A percentile compares a stretch with the other conserved stretches of the same genome.
These are phyloP conservation scores for Retiboletus flavoniger DNA, from an alignment of 1,284 basidiomycete species.

Conservation along the genomic window DNA sequence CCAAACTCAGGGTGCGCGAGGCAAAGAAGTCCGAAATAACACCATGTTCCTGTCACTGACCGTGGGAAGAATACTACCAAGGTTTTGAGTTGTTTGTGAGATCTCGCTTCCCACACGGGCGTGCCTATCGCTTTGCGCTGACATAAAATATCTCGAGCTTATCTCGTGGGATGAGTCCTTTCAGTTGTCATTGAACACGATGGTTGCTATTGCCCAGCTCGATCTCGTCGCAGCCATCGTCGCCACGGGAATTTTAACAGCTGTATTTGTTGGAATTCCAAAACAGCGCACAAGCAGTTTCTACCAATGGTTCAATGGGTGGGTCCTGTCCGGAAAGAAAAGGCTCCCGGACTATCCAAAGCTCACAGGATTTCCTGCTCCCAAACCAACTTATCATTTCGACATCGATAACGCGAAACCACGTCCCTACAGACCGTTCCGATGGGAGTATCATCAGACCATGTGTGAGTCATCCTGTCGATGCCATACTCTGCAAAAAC, in stretches of 20 bases:
- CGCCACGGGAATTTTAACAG: slow-evolving; percentile 5
- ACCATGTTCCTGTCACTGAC: neutral
- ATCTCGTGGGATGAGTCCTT: neutral
- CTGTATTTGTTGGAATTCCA: neutral
- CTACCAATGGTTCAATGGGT: slow-evolving; percentile 11
- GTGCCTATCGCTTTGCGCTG: neutral
- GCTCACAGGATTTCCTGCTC: slow-evolving; percentile 43
- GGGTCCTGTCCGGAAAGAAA: slow-evolving; percentile 3
- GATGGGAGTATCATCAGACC: slow-evolving; percentile 53
- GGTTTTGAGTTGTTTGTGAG: neutral
- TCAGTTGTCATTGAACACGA: slow-evolving; percentile 5
- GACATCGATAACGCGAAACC: slow-evolving; percentile 42
- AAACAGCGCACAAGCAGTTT: neutral
- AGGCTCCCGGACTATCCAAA: slow-evolving; percentile 36
- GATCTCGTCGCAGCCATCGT: neutral
- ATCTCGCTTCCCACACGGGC: too few species aligned
- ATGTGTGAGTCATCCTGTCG: slow-evolving; percentile 41
- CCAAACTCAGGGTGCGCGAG: neutral
- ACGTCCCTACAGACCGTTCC: slow-evolving; percentile 52
- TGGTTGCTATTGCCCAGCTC: slow-evolving; percentile 5
- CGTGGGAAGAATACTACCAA: neutral
- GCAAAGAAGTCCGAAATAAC: neutral
- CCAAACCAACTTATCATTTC: slow-evolving; percentile 43
- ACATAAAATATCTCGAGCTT: too few species aligned
- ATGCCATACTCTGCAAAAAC: neutral